Evolutionary conservation across 768 basidiomycete species (phyloP).

Genomic region (Rossbeevera mucosa): DNA sequence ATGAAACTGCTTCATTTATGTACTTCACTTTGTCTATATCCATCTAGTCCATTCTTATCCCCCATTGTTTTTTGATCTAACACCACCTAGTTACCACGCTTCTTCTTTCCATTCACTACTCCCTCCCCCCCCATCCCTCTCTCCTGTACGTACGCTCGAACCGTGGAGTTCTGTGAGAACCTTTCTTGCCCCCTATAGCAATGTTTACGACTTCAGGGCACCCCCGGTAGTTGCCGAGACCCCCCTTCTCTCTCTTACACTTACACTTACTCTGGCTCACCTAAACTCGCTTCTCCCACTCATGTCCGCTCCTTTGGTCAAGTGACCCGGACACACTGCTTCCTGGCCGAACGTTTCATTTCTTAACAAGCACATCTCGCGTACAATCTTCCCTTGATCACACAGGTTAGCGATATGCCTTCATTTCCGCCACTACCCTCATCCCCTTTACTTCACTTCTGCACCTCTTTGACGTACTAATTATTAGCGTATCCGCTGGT

Average conservation of each 20-base stretch:
- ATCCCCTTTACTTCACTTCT: neutral
- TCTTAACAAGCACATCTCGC: conserved; percentile 6
- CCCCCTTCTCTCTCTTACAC: neutral
- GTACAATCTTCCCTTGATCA: conserved; percentile 15
- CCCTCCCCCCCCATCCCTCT: neutral
- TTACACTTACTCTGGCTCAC: neutral
- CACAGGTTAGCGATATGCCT: conserved; percentile 7
- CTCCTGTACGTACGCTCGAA: neutral
- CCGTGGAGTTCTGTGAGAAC: conserved; percentile 10
- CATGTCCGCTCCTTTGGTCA: neutral
- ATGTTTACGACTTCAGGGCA: neutral
- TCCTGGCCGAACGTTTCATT: conserved; percentile 2
- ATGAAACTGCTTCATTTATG: conserved; percentile 2
- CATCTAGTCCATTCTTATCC: neutral
- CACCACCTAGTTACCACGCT: neutral
- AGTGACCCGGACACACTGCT: neutral
- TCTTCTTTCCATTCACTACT: neutral
- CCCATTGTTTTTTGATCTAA: neutral
- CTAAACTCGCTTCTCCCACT: neutral
- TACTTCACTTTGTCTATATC: neutral
- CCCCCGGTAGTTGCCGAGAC: neutral
- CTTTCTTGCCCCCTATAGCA: neutral
- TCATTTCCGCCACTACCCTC: conserved; percentile 22
- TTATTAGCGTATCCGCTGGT: conserved; percentile 1
- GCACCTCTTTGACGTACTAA: conserved; percentile 19